These are phyloP conservation scores for Cucurbitaria berberidis DNA, from an alignment of 2,329 filamentous ascomycete species.

Conservation along the genomic window DNA sequence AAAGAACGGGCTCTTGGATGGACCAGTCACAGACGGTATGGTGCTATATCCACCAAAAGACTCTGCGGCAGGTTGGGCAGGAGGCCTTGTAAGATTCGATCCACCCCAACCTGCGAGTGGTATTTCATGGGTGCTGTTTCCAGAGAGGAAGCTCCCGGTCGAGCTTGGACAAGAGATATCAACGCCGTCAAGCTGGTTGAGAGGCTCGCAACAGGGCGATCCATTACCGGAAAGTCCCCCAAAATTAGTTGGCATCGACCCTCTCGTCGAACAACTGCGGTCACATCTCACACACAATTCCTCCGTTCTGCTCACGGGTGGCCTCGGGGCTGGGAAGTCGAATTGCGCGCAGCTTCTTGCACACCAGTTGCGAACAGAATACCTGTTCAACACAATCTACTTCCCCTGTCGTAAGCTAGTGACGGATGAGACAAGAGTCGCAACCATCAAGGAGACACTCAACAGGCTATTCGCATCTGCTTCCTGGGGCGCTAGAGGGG, in stretches of 20 bases:
- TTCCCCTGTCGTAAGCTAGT: constrained; percentile 86
- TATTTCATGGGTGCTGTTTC: constrained; percentile 75
- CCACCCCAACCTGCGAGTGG: constrained; percentile 51
- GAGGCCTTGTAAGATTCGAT: constrained; percentile 82
- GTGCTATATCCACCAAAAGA: constrained; percentile 69
- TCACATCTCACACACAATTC: constrained; percentile 83
- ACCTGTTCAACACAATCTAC: constrained; percentile 82
- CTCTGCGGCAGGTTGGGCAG: constrained; percentile 71
- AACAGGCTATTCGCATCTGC: constrained; percentile 85
- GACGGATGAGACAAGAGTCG: constrained; percentile 87
- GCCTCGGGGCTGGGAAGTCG: constrained; percentile 89
- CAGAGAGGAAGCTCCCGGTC: constrained; percentile 74
- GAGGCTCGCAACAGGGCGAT: constrained; percentile 61
- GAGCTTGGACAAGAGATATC: constrained; percentile 78
- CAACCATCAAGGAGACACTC: constrained; percentile 88
- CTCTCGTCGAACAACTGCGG: constrained; percentile 72
- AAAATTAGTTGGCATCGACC: constrained; percentile 82
- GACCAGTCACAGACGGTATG: constrained; percentile 88
- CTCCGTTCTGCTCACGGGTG: constrained; percentile 87
- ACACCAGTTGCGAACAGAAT: constrained; percentile 72
- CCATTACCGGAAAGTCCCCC: constrained; percentile 62
- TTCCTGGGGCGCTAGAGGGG: constrained; percentile 87
- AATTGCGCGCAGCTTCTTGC: constrained; percentile 78
- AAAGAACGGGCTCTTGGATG: constrained; percentile 72
- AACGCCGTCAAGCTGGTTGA: constrained; percentile 61